Percentiles rank a stretch among this genome's conserved stretches.
phyloP scores from a whole-genome alignment of 2,329 filamentous ascomycete species.

The Chalaropsis thielavioides region DNA sequence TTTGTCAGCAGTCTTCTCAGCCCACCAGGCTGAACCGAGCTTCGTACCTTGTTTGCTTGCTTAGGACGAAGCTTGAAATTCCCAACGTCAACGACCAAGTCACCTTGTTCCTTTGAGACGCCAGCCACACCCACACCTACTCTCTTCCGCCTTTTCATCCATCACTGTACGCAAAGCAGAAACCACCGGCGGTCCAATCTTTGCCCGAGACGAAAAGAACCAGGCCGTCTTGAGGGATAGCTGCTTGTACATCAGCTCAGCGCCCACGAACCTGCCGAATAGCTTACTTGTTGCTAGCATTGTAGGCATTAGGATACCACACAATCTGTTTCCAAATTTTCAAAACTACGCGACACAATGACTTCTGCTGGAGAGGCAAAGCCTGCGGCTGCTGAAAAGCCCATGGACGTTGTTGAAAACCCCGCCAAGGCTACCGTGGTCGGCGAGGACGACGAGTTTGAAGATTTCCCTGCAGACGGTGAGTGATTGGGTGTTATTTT shows the following conservation, averaged over 20 bases:
- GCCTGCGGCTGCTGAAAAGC: slow-evolving; percentile 19
- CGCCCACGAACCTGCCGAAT: neutral
- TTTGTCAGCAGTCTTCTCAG: slow-evolving; percentile 7
- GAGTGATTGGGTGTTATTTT: slow-evolving; percentile 22
- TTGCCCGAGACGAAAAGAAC: neutral
- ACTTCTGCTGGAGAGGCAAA: slow-evolving; percentile 24
- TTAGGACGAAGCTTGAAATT: too few relatives aligned
- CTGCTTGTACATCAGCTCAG: too few relatives aligned
- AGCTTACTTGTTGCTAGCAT: neutral
- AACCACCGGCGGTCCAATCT: neutral
- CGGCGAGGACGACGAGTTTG: slow-evolving; percentile 97
- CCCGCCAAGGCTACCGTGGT: slow-evolving; percentile 29
- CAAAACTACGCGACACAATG: neutral
- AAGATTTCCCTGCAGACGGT: slow-evolving; percentile 97
- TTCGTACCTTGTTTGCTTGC: slow-evolving; percentile 20
- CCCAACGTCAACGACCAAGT: too few relatives aligned
- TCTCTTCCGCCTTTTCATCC: too few relatives aligned
- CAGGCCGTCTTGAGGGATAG: too few relatives aligned
- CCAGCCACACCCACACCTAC: too few relatives aligned
- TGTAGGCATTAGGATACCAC: neutral
- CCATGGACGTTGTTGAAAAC: slow-evolving; percentile 25
- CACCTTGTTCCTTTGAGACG: too few relatives aligned
- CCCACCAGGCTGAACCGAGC: slow-evolving; percentile 23
- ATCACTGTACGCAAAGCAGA: neutral
- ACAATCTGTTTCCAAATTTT: neutral